Percentiles rank a stretch among this genome's conserved stretches.
phyloP scores from a whole-genome alignment of 768 basidiomycete genomes.

The Cyclocybe aegerita region DNA sequence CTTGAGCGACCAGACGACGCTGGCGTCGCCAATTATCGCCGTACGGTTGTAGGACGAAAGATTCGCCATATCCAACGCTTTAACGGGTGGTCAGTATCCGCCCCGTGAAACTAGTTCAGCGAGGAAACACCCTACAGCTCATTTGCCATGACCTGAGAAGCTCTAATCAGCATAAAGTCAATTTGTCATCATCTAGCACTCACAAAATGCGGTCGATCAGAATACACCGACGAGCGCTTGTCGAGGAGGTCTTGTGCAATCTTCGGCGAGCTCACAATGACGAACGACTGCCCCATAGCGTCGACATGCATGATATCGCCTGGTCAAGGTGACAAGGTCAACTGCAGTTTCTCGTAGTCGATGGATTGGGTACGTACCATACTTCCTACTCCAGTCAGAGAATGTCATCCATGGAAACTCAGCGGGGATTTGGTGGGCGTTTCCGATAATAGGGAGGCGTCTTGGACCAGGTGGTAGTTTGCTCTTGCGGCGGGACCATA shows the following conservation, averaged over 20 bases:
- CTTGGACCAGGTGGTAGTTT: slow-evolving; percentile 24
- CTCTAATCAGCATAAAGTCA: not conserved
- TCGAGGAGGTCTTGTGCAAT: slow-evolving; percentile 41
- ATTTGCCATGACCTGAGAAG: slow-evolving; percentile 11
- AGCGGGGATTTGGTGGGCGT: slow-evolving; percentile 21
- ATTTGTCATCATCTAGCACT: not conserved
- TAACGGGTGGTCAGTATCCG: not conserved
- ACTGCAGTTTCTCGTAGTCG: not conserved
- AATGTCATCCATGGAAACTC: slow-evolving; percentile 18
- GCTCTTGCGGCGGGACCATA: not conserved
- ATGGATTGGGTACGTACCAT: slow-evolving; percentile 7
- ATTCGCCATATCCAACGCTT: slow-evolving; percentile 37
- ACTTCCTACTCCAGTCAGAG: slow-evolving; percentile 16
- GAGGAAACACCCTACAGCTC: slow-evolving; percentile 7
- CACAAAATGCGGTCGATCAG: slow-evolving; percentile 41
- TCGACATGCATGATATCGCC: slow-evolving; percentile 36
- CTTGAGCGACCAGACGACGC: slow-evolving; percentile 25
- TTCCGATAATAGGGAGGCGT: slow-evolving; percentile 20
- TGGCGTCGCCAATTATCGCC: slow-evolving; percentile 38
- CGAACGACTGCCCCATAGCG: slow-evolving; percentile 36
- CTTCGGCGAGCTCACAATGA: slow-evolving; percentile 37
- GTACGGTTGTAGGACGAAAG: slow-evolving; percentile 39
- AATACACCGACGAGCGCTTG: slow-evolving; percentile 43
- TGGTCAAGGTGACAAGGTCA: slow-evolving; percentile 16
- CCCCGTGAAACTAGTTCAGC: not conserved